phyloP scores from a whole-genome alignment of 2,329 filamentous ascomycete species.

The Sporothrix schenckii region DNA sequence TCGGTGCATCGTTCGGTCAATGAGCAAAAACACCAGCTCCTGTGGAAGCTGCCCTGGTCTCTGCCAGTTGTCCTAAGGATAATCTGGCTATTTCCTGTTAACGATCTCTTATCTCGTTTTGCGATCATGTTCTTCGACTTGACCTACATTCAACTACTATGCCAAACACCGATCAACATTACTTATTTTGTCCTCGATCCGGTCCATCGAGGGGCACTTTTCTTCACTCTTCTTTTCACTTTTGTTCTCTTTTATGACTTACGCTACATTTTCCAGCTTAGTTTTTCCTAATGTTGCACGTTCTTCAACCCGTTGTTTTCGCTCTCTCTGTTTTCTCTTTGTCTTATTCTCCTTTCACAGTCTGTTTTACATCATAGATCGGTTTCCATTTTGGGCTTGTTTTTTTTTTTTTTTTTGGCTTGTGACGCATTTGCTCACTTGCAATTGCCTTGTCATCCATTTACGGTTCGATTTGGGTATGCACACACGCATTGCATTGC shows the following conservation, averaged over 20 bases:
- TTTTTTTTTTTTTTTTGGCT: not conserved
- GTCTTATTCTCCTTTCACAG: not conserved
- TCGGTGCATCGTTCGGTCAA: not conserved
- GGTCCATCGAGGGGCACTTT: not conserved
- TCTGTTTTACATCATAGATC: conserved; percentile 13
- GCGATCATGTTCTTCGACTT: too few species aligned
- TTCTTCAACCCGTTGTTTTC: too few species aligned
- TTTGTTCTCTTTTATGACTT: not conserved
- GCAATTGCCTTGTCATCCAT: not conserved
- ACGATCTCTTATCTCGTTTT: too few species aligned
- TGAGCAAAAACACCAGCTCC: not conserved
- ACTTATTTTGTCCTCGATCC: conserved; percentile 8
- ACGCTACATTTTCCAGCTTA: not conserved
- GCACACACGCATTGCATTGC: conserved; percentile 1
- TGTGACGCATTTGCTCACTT: not conserved
- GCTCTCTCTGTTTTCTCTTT: not conserved
- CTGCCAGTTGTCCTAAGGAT: not conserved
- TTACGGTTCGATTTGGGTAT: not conserved
- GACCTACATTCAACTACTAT: not conserved
- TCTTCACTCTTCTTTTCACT: not conserved
- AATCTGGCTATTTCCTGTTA: too few species aligned
- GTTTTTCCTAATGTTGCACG: not conserved
- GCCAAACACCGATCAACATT: not conserved
- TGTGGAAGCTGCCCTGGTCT: not conserved
- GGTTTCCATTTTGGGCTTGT: not conserved